A percentile compares a stretch with the other conserved stretches of the same genome.
phyloP scores from a whole-genome alignment of 192 early-diverging fungal genomes.

The Mortierella claussenii region DNA sequence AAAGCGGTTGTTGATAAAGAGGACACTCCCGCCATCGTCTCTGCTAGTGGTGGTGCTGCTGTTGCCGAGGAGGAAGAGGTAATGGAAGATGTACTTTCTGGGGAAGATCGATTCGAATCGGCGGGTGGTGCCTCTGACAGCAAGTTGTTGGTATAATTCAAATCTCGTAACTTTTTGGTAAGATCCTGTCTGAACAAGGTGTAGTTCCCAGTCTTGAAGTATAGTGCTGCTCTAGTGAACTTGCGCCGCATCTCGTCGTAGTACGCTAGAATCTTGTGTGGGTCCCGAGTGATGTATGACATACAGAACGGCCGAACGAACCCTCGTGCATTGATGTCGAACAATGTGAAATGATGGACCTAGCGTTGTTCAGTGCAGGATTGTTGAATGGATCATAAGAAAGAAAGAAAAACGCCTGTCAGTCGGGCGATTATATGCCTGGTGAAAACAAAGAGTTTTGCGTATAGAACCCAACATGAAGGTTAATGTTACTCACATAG shows the following conservation, averaged over 20 bases:
- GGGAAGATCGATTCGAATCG: neutral
- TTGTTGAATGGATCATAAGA: no score
- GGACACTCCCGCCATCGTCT: neutral
- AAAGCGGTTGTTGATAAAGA: no score
- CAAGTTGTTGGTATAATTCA: conserved; percentile 59
- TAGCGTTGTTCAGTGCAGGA: conserved; percentile 8
- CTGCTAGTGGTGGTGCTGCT: neutral
- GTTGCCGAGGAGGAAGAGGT: neutral
- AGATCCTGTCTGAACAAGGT: conserved; percentile 60
- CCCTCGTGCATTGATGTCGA: conserved; percentile 65
- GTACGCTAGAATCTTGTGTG: conserved; percentile 56
- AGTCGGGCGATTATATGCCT: no score
- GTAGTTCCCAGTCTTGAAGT: conserved; percentile 64
- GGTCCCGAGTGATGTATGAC: conserved; percentile 60
- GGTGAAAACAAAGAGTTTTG: no score
- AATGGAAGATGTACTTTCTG: conserved; percentile 5
- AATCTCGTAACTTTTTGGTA: conserved; percentile 56
- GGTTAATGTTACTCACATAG: conserved; percentile 62
- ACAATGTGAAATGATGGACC: conserved; percentile 64
- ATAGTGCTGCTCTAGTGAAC: conserved; percentile 55
- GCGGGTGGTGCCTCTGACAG: conserved; percentile 33
- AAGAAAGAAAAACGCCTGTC: no score
- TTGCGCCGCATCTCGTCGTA: conserved; percentile 57
- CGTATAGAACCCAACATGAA: no score
- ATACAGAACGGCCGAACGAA: conserved; percentile 62